Percentiles rank a stretch among this genome's conserved stretches.
Conservation (phyloP, 805 yeast genomes). For the Candida silvicultrix region DNA sequence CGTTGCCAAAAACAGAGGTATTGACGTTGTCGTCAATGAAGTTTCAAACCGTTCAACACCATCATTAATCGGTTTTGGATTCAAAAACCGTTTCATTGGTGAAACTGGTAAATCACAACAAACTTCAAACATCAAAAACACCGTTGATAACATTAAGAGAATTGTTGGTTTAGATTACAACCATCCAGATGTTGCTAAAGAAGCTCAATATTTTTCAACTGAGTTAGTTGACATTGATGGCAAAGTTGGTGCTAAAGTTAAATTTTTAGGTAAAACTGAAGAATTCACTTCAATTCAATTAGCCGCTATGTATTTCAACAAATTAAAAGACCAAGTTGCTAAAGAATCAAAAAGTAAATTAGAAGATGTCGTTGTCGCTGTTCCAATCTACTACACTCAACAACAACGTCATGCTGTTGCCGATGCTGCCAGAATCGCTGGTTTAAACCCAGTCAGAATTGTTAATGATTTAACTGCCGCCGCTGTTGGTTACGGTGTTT, state of each 20-base stretch:
- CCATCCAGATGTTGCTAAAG: conserved; percentile 74
- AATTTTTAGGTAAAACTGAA: conserved; percentile 70
- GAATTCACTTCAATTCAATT: conserved; percentile 86
- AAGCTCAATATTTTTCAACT: conserved; percentile 67
- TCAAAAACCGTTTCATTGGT: conserved; percentile 85
- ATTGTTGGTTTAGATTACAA: conserved; percentile 69
- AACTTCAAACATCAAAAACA: conserved; percentile 92
- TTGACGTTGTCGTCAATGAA: conserved; percentile 96
- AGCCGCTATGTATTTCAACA: conserved; percentile 91
- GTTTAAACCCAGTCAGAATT: conserved; percentile 95
- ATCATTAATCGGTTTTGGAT: conserved; percentile 84
- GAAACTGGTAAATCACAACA: conserved; percentile 96
- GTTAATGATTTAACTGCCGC: conserved; percentile 98
- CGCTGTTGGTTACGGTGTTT: conserved; percentile 98
- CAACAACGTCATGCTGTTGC: conserved; percentile 93
- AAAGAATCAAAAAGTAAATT: conserved; percentile 75
- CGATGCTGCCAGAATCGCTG: conserved; percentile 94
- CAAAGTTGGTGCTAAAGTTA: conserved; percentile 78
- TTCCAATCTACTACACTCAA: conserved; percentile 97
- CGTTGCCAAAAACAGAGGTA: conserved; percentile 97
- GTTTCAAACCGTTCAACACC: conserved; percentile 98
- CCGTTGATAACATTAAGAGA: conserved; percentile 92
- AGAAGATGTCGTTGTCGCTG: conserved; percentile 87
- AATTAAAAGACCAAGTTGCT: conserved; percentile 73
- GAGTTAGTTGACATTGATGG: conserved; percentile 72